Evolutionary conservation across 371 early-diverging fungal species (phyloP), one percentile per base, ranked within the genome.

Genomic region (Mortierella sp.): DNA sequence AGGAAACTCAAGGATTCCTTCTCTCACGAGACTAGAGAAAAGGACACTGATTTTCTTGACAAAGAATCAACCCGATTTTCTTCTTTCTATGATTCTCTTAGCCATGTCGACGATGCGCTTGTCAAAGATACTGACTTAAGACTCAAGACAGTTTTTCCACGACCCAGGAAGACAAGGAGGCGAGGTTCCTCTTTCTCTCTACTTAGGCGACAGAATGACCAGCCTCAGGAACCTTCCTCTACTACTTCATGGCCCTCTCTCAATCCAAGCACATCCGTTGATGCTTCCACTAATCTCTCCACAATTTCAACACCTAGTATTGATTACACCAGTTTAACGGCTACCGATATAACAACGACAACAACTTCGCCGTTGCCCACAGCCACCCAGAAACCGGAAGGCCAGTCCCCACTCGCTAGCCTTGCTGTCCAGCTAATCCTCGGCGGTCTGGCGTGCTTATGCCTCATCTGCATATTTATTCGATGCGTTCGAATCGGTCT

Each of bases 391-490:
- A 67, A 34, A 12, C 22, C 62, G 29, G 32, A 58, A 19, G 57
- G 66, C n/a, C 61, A 75, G 34, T 15, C 32, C 29, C 75, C 75
- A 26, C 56, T 75, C 23, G 43, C 69, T 12, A 75, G 62, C 28
- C 13, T 65, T 0, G 56, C 66, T 22, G 66, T 75, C 17, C 75
- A 75, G 32, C 17, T 66, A 10, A 69, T 69, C 51, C 66, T 75
- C 9, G 75, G 70, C 2, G 22, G 58, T 7, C 49, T 75, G 0
- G 75, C 56, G 6, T 37, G 23, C 1, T 10, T 70, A 22, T 61
- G 56, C 26, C 17, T 75, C 59, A n/a, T 70, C 7, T 65, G 58
- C 3, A 49, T 70, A 15, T 15, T 66, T 23, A 6, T 58, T n/a
- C 76, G 70, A 15, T 70, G 76, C 43, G 2, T 66, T 35, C 53